Percentiles rank a stretch among this genome's conserved stretches.
phyloP scores from a whole-genome alignment of 495 filamentous ascomycete genomes.

The Hypoxylon lenormandii region DNA sequence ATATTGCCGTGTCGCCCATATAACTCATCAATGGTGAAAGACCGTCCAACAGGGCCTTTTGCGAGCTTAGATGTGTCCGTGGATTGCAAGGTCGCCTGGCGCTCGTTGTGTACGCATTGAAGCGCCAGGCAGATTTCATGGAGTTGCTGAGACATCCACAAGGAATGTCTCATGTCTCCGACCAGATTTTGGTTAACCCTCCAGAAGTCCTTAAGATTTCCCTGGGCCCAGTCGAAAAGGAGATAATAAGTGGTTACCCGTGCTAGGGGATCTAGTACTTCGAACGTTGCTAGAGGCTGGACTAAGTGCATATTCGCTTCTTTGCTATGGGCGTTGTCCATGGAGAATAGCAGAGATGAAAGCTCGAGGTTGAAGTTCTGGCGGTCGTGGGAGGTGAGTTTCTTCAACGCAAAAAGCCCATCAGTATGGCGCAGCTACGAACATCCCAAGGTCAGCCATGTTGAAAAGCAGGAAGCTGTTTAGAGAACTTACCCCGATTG shows the following conservation, averaged over 20 bases:
- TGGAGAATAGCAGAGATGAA: constrained; percentile 33
- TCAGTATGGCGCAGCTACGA: constrained; percentile 19
- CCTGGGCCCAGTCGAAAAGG: constrained; percentile 42
- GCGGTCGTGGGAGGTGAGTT: constrained; percentile 19
- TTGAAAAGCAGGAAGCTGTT: background rate
- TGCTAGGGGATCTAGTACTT: constrained; percentile 11
- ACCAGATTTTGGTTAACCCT: constrained; percentile 1
- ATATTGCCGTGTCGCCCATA: constrained; percentile 54
- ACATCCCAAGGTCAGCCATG: constrained; percentile 2
- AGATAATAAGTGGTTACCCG: constrained; percentile 22
- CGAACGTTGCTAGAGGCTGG: constrained; percentile 36
- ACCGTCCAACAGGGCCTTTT: background rate
- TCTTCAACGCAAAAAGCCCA: constrained; percentile 33
- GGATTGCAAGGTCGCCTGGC: background rate
- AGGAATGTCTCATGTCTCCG: constrained; percentile 12
- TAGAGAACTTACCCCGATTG: constrained; percentile 21
- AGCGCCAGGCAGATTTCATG: constrained; percentile 30
- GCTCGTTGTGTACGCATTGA: constrained; percentile 37
- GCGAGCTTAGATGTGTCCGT: constrained; percentile 1
- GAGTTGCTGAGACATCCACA: constrained; percentile 43
- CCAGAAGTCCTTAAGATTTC: constrained; percentile 38
- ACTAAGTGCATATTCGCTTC: constrained; percentile 16
- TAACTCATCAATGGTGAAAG: constrained; percentile 46
- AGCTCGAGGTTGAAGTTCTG: constrained; percentile 33
- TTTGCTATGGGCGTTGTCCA: constrained; percentile 6